Evolutionary conservation across 1,139 yeast species (phyloP).

Genomic region (Yamadazyma spencermartinsiae): DNA sequence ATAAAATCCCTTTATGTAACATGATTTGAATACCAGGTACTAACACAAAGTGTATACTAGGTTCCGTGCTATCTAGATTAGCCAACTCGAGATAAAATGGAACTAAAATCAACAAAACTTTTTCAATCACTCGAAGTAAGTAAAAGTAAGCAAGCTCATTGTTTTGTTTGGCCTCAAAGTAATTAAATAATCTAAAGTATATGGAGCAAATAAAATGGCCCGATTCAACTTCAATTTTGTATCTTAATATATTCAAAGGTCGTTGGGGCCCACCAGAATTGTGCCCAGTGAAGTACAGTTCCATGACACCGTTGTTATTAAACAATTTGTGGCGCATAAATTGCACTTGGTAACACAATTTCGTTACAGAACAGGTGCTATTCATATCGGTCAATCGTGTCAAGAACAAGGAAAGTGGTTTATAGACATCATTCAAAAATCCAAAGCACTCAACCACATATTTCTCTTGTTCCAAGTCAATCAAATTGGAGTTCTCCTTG

Average conservation of each 20-base stretch:
- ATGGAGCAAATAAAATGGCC: slow-evolving; percentile 31
- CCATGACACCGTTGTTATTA: background rate
- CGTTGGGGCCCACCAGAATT: background rate
- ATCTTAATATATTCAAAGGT: slow-evolving; percentile 7
- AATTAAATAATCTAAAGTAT: slow-evolving; percentile 29
- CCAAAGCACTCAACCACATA: slow-evolving; percentile 11
- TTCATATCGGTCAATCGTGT: slow-evolving; percentile 14
- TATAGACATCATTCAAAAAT: slow-evolving; percentile 11
- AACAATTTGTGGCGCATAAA: slow-evolving; percentile 12
- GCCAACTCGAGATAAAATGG: slow-evolving; percentile 29
- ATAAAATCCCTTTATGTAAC: slow-evolving; percentile 32
- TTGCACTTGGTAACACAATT: slow-evolving; percentile 14
- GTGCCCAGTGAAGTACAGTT: background rate
- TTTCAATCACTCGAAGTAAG: slow-evolving; percentile 28
- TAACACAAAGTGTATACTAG: slow-evolving; percentile 37
- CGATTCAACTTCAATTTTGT: slow-evolving; percentile 31
- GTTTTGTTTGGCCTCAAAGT: slow-evolving; percentile 30
- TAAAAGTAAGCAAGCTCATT: slow-evolving; percentile 32
- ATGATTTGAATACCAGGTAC: slow-evolving; percentile 34
- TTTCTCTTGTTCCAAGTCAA: slow-evolving; percentile 28
- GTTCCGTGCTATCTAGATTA: slow-evolving; percentile 20
- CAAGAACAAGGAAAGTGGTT: slow-evolving; percentile 14
- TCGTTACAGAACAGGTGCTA: slow-evolving; percentile 6
- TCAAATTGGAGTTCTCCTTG: slow-evolving; percentile 23
- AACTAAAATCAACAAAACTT: slow-evolving; percentile 28